Base-by-base conservation (phyloP, 495 filamentous ascomycete genomes). In the Trichoderma orchidacearum region DNA sequence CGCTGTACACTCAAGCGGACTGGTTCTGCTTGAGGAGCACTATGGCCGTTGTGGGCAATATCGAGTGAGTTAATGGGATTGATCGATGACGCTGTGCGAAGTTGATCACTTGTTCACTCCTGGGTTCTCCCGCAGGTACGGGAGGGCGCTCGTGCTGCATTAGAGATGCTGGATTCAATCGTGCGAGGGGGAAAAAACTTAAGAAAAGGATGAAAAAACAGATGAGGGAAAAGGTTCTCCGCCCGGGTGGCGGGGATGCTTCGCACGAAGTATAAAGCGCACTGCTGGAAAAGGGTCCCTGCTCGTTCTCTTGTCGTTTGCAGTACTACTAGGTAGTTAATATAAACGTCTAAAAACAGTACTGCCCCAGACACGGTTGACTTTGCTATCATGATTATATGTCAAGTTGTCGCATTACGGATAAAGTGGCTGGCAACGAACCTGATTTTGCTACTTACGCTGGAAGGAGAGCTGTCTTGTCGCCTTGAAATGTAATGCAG, bases 241-340 rank as follows among this genome's bases (percentile, higher is more conserved):
- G 21, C 41, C 41, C 41, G 8, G 41, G 41, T 23, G 41, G 41
- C 21, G 41, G 41, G n/a, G 41, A 48, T 48, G 41, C 41, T 48
- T 48, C 21, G 41, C 41, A 48, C 41, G 41, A 48, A 35, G 32
- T 35, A 48, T 48, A 23, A 17, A 23, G 21, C 41, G 41, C 41
- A 48, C 41, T 48, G 41, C 41, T 48, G 41, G 41, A 48, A 48
- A 48, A 48, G 41, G 41, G 41, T 48, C 41, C 41, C 41, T 48
- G 41, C 21, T 48, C 41, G 9, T 48, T 48, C 21, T 48, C 41
- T 48, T 48, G 41, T 48, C 41, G 21, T 48, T 48, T 18, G 41
- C 21, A 48, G 41, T 48, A 48, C 41, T 48, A 48, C 41, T 48
- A 48, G 41, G 41, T 48, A 48, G 41, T 23, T 48, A 27, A 48